phyloP scores from a whole-genome alignment of 169 alveolate species.

The Theileria luwenshuni region DNA sequence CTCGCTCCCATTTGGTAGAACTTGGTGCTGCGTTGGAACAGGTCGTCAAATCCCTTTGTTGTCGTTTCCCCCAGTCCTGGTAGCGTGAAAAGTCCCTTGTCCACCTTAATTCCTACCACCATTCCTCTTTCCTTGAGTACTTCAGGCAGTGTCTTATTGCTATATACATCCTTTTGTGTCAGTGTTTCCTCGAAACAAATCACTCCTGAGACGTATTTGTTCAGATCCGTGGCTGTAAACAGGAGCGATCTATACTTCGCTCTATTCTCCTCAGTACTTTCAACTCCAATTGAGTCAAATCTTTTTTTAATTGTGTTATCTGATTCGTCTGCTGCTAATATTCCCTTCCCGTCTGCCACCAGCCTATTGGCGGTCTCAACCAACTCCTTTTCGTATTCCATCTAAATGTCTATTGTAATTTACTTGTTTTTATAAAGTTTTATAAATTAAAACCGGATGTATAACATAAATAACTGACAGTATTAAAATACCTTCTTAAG shows the following conservation, averaged over 20 bases:
- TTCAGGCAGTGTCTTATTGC: constrained; percentile 87
- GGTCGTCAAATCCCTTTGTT: constrained; percentile 96
- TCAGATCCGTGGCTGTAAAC: constrained; percentile 91
- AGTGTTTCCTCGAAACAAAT: constrained; percentile 98
- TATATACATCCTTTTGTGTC: constrained; percentile 87
- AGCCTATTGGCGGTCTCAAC: constrained; percentile 62
- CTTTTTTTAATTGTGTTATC: constrained; percentile 97
- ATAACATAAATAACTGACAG: neutral
- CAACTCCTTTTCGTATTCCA: constrained; percentile 44
- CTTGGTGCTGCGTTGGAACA: constrained; percentile 93
- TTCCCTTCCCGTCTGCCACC: constrained; percentile 95
- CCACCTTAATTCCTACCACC: constrained; percentile 98
- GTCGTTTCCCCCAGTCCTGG: constrained; percentile 87
- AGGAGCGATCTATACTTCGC: constrained; percentile 94
- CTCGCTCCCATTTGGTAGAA: constrained; percentile 97
- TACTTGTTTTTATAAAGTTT: neutral
- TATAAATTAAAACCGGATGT: neutral
- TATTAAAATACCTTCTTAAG: neutral
- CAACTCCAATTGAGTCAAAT: constrained; percentile 90
- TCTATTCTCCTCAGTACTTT: constrained; percentile 94
- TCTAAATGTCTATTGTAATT: neutral
- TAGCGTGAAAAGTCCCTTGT: constrained; percentile 90
- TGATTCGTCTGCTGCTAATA: constrained; percentile 99
- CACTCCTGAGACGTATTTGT: constrained; percentile 96
- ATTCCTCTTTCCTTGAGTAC: constrained; percentile 89